Base-by-base conservation (phyloP, 2,329 filamentous ascomycete genomes). In the Teratosphaeria nubilosa region DNA sequence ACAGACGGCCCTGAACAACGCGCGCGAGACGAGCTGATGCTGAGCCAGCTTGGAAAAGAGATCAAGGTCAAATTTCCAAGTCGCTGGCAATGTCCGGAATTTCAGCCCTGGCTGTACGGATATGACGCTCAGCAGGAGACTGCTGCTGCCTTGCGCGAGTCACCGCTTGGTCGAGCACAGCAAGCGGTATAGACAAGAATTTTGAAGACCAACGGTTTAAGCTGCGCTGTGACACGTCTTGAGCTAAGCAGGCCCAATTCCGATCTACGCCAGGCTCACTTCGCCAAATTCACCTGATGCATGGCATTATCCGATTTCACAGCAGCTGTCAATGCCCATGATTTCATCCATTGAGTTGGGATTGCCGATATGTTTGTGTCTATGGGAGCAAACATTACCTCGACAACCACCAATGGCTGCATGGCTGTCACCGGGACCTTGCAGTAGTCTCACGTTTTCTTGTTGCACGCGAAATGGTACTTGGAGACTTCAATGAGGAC, bases 71-170 rank as follows among this genome's bases (percentile, higher is more conserved):
- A 79, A 1, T 88, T 86, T 63, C 85, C 85, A 0, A 84, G 81
- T 69, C 74, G 84, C 54, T 84, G 84, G 78, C 77, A 75, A 80
- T 86, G 84, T 66, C 83, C 82, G 0, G 73, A 80, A 34, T 78
- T 84, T 0, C 84, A 87, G 68, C 78, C 80, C 0, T 86, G 83
- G 81, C 62, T 87, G 53, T 87, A 82, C 63, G 82, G 83, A 0
- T 86, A 87, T 61, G 81, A 86, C 70, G 82, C 82, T 3, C 78
- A 79, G 59, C 72, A 73, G 30, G 83, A 85, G 64, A 81, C 79
- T 16, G 65, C 65, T 27, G 58, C 57, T 11, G 70, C 69, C 22
- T 59, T 72, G 56, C 61, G 51, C 20, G 59, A 64, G 27, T 59
- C 57, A 54, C 65, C 65, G 7, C 54, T 60, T 7, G 22, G 34